Evolutionary conservation across 176 grass and related monocot genomes (phyloP), one percentile per base, ranked within the genome.

Genomic region (Aegilops sharonensis): DNA sequence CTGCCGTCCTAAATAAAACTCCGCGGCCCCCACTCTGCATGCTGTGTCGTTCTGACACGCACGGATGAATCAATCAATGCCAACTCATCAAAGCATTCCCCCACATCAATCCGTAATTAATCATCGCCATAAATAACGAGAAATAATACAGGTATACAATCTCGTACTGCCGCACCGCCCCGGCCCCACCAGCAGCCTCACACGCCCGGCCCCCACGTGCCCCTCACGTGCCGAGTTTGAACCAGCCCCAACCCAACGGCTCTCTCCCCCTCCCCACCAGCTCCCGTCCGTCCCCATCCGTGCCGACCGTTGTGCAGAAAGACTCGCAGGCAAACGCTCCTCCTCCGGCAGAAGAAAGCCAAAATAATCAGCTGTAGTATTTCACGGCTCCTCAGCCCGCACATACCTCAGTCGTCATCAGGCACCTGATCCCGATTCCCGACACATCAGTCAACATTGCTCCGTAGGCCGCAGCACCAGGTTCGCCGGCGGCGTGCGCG

Each of bases 261-360:
- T 92, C 81, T 66, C 54, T 25, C 39, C 1, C 60, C 13, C 14
- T 13, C 21, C 1, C 25, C 18, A 79, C 37, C 37, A 39, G 8
- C 37, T 39, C 37, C 9, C 39, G 9, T 42, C 40, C 69, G 3
- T 69, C 68, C 71, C 65, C 57, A 52, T 11, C 75, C 24, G 30
- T 8, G 23, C 67, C 71, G 89, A 92, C 91, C 94, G 91, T 94
- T 96, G 74, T 37, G n/a, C 36, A 11, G 32, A 4, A 17, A 4
- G 35, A 42, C 35, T 37, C 11, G 32, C 77, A 30, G 10, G 77
- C 68, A 3, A 29, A 69, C 89, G 81, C 85, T 84, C 81, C 68
- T 77, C 63, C 35, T 37, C 40, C 40, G 40, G 40, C 40, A 42
- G 42, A 43, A 43, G 10, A 43, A 45, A 25, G 1, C 6, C 6